Evolutionary conservation across 768 basidiomycete species (phyloP).

Genomic region (Leccinum uliginosum): DNA sequence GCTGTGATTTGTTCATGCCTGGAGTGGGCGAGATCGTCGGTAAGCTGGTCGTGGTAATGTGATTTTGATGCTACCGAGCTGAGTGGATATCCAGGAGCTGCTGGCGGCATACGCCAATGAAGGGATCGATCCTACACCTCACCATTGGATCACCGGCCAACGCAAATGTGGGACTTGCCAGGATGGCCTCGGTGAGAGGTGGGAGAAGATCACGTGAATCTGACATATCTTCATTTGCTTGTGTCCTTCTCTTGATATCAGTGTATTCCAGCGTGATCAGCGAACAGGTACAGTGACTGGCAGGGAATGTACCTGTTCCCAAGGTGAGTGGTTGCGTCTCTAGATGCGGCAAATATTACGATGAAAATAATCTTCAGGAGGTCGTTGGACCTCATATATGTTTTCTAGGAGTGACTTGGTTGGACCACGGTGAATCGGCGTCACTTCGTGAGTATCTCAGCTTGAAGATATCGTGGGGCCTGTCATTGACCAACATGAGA

Average conservation of each 20-base stretch:
- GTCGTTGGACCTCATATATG: no score
- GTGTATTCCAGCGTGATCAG: slow-evolving; percentile 96
- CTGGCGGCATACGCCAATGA: slow-evolving; percentile 86
- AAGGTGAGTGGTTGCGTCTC: slow-evolving; percentile 42
- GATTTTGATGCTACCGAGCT: not conserved
- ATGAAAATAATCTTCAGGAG: slow-evolving; percentile 35
- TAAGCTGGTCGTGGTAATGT: slow-evolving; percentile 30
- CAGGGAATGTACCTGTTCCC: slow-evolving; percentile 91
- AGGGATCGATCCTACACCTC: slow-evolving; percentile 83
- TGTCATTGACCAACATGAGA: no score
- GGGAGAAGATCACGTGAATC: slow-evolving; percentile 13
- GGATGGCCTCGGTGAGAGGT: slow-evolving; percentile 92
- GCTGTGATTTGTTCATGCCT: slow-evolving; percentile 95
- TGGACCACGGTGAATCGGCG: no score
- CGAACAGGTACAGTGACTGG: slow-evolving; percentile 90
- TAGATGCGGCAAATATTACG: not conserved
- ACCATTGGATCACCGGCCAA: slow-evolving; percentile 98
- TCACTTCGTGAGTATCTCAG: no score
- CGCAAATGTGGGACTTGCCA: slow-evolving; percentile 97
- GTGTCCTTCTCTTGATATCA: slow-evolving; percentile 27
- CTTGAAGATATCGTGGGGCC: no score
- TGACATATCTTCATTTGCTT: not conserved
- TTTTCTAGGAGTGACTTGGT: no score
- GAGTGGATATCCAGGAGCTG: slow-evolving; percentile 69
- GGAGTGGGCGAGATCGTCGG: slow-evolving; percentile 99